Evolutionary conservation across 768 basidiomycete genomes (phyloP).

Genomic region (Holtermanniella nyarrowii): DNA sequence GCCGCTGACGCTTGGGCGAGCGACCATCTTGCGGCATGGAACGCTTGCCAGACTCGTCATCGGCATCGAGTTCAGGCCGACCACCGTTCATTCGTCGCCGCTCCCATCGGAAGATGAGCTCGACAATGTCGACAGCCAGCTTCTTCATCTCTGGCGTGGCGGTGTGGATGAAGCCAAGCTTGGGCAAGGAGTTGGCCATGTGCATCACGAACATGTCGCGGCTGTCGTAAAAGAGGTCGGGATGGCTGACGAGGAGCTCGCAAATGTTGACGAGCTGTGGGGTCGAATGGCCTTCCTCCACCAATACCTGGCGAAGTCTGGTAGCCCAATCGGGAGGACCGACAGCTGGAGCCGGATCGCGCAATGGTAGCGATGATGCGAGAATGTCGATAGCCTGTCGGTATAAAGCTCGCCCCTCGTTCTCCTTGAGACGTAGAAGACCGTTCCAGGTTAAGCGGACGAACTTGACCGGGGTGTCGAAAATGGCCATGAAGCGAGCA

Average conservation of each 20-base stretch:
- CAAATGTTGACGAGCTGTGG: conserved; percentile 69
- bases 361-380: conserved; percentile 65
- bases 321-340: conserved; percentile 67
- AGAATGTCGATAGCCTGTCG: conserved; percentile 80
- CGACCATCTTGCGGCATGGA: conserved; percentile 7
- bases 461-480: conserved; percentile 82
- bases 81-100: conserved; percentile 38
- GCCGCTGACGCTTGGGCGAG: conserved; percentile 31
- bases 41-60: conserved; percentile 21
- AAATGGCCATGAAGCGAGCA: conserved; percentile 81
- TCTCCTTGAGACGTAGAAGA: conserved; percentile 68
- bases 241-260: conserved; percentile 82
- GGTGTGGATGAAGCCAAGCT: conserved; percentile 64
- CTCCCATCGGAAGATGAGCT: conserved; percentile 91
- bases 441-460: conserved; percentile 83
- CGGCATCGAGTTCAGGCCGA: conserved; percentile 46
- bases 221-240: conserved; percentile 82
- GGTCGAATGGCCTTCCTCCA: conserved; percentile 67
- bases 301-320: conserved; percentile 69
- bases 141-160: conserved; percentile 70
- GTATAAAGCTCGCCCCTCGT: conserved; percentile 64
- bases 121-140: conserved; percentile 78
- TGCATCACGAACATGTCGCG: conserved; percentile 86
- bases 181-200: conserved; percentile 79
- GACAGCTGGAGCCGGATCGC: conserved; percentile 40